phyloP scores from a whole-genome alignment of 768 basidiomycete genomes.

The Boletus rubescentipes region DNA sequence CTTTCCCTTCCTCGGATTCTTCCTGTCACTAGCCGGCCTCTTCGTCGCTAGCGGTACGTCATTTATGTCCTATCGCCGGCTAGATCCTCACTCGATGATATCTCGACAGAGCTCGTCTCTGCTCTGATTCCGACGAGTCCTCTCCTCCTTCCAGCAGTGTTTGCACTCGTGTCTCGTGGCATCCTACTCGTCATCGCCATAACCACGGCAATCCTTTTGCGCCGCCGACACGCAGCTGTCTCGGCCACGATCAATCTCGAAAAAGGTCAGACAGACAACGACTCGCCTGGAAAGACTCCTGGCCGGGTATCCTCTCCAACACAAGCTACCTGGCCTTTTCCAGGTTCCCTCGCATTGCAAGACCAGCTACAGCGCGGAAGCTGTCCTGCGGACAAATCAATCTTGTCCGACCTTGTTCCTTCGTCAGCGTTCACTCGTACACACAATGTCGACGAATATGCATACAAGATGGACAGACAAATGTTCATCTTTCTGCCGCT shows the following conservation, averaged over 20 bases:
- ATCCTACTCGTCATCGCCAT: slow-evolving; percentile 20
- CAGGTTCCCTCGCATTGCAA: slow-evolving; percentile 27
- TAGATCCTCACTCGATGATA: neutral
- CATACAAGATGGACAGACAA: neutral
- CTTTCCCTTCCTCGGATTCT: slow-evolving; percentile 12
- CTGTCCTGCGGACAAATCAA: neutral
- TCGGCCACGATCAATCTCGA: slow-evolving; percentile 7
- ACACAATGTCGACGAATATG: neutral
- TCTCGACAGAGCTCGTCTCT: slow-evolving; percentile 24
- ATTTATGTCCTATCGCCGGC: neutral
- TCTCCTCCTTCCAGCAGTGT: slow-evolving; percentile 21
- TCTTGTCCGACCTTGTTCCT: neutral
- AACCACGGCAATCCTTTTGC: slow-evolving; percentile 6
- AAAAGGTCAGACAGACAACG: slow-evolving; percentile 8
- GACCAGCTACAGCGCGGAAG: neutral
- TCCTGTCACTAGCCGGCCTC: slow-evolving; percentile 19
- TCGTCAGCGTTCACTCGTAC: slow-evolving; percentile 1
- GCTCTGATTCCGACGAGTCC: slow-evolving; percentile 26
- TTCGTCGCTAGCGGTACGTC: slow-evolving; percentile 30
- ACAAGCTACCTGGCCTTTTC: slow-evolving; percentile 33
- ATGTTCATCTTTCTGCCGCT: slow-evolving; percentile 4
- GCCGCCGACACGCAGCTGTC: neutral
- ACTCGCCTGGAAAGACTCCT: slow-evolving; percentile 1
- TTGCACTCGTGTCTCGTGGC: slow-evolving; percentile 25
- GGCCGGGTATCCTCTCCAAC: slow-evolving; percentile 31